Percentiles rank a stretch among this genome's conserved stretches.
Conservation (phyloP, 139 green algal species). For the Coelastrella sp. region DNA sequence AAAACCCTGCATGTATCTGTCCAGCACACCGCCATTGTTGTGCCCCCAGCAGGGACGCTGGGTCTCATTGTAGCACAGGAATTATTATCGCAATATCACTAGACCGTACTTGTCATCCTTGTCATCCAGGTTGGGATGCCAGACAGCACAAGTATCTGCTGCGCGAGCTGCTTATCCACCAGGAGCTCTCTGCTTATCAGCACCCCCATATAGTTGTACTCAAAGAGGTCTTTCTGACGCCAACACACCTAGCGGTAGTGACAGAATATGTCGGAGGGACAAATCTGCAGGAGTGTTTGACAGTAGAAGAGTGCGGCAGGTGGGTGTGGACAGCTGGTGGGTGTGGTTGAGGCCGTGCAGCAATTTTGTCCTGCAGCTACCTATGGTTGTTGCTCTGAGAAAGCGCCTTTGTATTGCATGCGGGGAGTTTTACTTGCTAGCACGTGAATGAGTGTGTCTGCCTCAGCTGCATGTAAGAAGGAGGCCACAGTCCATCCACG, state of each 20-base stretch:
- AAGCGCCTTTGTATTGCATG: too few species aligned
- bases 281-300: slow-evolving; percentile 58
- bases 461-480: too few species aligned
- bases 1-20: background rate
- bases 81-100: too few species aligned
- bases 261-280: slow-evolving; percentile 66
- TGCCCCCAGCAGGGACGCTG: background rate
- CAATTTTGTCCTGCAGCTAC: too few species aligned
- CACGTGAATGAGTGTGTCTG: too few species aligned
- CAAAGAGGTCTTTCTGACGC: slow-evolving; percentile 74
- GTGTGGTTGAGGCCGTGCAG: too few species aligned
- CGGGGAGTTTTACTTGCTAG: too few species aligned
- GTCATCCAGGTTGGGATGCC: slow-evolving; percentile 58
- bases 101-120: too few species aligned
- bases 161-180: slow-evolving; percentile 46
- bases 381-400: too few species aligned
- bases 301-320: slow-evolving; percentile 50
- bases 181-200: slow-evolving; percentile 43
- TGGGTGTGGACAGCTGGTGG: background rate
- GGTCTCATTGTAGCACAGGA: too few species aligned
- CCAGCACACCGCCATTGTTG: background rate
- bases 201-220: slow-evolving; percentile 97
- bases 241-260: slow-evolving; percentile 54
- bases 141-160: slow-evolving; percentile 49
- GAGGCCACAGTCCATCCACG: too few species aligned